phyloP scores from a whole-genome alignment of 2,329 filamentous ascomycete genomes.

The Colletotrichum nymphaeae region DNA sequence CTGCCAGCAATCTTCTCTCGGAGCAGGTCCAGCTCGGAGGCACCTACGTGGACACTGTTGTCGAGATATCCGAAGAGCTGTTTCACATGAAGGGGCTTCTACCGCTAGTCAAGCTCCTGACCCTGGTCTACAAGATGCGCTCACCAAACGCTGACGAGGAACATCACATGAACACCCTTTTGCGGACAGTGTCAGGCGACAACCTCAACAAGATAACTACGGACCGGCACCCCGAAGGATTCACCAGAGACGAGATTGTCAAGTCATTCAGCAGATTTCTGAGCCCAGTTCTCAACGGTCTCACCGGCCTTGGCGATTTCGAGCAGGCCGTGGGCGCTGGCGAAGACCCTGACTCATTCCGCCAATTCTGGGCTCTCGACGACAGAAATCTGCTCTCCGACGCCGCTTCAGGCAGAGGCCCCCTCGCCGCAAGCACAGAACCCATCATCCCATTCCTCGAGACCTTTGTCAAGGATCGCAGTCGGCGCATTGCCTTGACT shows the following conservation, averaged over 20 bases:
- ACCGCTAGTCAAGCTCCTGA: constrained; percentile 47
- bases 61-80: constrained; percentile 45
- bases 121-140: constrained; percentile 46
- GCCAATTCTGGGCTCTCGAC: constrained; percentile 49
- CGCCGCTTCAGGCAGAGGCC: constrained; percentile 42
- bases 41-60: constrained; percentile 43
- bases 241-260: constrained; percentile 42
- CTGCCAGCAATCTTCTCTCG: constrained; percentile 14
- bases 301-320: constrained; percentile 48
- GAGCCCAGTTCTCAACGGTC: constrained; percentile 47
- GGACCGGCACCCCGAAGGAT: constrained; percentile 21
- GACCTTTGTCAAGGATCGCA: constrained; percentile 26
- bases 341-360: constrained; percentile 46
- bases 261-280: constrained; percentile 46
- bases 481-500: constrained; percentile 30
- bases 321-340: constrained; percentile 45
- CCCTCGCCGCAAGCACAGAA: constrained; percentile 39
- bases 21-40: constrained; percentile 26
- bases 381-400: constrained; percentile 47
- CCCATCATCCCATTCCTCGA: constrained; percentile 39
- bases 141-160: constrained; percentile 41
- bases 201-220: constrained; percentile 32
- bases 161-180: constrained; percentile 47
- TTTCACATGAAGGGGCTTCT: constrained; percentile 44
- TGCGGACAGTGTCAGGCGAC: constrained; percentile 41